Conservation (phyloP, 2,329 filamentous ascomycete species). For the Purpureocillium lavendulum region DNA sequence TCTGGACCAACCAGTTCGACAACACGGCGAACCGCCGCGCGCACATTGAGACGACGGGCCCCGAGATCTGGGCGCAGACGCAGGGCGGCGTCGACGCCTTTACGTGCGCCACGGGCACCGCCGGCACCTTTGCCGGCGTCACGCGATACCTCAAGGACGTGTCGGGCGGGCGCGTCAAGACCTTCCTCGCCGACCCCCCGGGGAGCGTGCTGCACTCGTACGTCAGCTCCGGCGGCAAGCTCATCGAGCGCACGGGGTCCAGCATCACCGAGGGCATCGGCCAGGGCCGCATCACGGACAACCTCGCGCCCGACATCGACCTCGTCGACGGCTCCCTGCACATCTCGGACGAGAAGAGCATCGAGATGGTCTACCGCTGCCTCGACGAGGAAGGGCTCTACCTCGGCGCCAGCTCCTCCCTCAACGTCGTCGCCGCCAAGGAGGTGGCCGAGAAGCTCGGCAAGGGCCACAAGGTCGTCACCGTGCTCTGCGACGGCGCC, state of each 20-base stretch:
- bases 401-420: slow-evolving; percentile 81
- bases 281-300: slow-evolving; percentile 93
- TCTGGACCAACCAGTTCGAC: slow-evolving; percentile 99
- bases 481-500: slow-evolving; percentile 90
- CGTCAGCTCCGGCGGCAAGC: slow-evolving; percentile 73
- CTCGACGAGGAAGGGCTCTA: slow-evolving; percentile 95
- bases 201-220: slow-evolving; percentile 91
- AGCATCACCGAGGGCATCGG: slow-evolving; percentile 98
- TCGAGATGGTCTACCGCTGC: slow-evolving; percentile 96
- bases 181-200: slow-evolving; percentile 87
- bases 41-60: slow-evolving; percentile 93
- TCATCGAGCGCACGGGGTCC: slow-evolving; percentile 72
- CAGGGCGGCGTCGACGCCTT: slow-evolving; percentile 82
- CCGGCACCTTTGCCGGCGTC: slow-evolving; percentile 79
- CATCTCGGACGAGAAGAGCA: slow-evolving; percentile 87
- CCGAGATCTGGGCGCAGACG: slow-evolving; percentile 95
- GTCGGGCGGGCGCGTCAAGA: slow-evolving; percentile 70
- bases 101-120: slow-evolving; percentile 90
- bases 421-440: slow-evolving; percentile 93
- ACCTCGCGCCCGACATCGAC: slow-evolving; percentile 75
- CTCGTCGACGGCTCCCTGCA: slow-evolving; percentile 77
- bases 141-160: slow-evolving; percentile 84
- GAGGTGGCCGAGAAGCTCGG: slow-evolving; percentile 89
- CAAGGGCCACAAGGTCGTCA: slow-evolving; percentile 83
- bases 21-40: slow-evolving; percentile 90